phyloP scores from a whole-genome alignment of 805 yeast species.

The Candida rishiriensis region DNA sequence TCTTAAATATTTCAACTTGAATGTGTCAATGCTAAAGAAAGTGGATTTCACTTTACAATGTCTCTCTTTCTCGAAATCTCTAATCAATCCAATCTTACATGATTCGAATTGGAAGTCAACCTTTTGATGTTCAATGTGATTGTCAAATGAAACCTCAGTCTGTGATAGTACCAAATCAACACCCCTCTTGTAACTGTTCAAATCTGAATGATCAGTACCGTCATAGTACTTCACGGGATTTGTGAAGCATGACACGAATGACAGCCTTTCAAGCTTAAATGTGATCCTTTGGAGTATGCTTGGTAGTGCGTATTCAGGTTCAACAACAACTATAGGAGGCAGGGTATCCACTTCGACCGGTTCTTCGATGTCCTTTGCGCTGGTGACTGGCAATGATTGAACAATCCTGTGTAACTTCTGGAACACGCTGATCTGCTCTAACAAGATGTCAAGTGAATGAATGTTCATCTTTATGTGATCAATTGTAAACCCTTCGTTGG shows the following conservation, averaged over 20 bases:
- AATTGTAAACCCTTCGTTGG: slow-evolving; percentile 3
- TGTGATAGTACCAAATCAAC: slow-evolving; percentile 8
- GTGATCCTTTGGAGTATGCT: slow-evolving; percentile 5
- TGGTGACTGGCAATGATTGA: neutral
- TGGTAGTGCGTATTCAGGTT: neutral
- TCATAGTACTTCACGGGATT: slow-evolving; percentile 28
- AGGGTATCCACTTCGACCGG: neutral
- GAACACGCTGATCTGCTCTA: slow-evolving; percentile 10
- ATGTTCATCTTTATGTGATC: slow-evolving; percentile 5
- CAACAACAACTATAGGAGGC: neutral
- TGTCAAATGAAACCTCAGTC: slow-evolving; percentile 1
- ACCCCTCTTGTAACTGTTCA: slow-evolving; percentile 28
- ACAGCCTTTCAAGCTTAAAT: slow-evolving; percentile 11
- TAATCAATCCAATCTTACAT: slow-evolving; percentile 12
- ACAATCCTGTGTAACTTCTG: slow-evolving; percentile 11
- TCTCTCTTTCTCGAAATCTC: slow-evolving; percentile 18
- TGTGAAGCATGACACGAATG: slow-evolving; percentile 23
- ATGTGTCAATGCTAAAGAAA: slow-evolving; percentile 11
- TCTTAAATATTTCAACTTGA: slow-evolving; percentile 12
- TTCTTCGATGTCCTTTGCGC: neutral
- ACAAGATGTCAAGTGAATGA: slow-evolving; percentile 10
- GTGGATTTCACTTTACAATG: slow-evolving; percentile 2
- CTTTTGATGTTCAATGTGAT: slow-evolving; percentile 2
- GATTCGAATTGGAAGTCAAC: slow-evolving; percentile 7
- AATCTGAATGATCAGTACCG: slow-evolving; percentile 24